Percentiles rank a stretch among this genome's conserved stretches.
Conservation (phyloP, 352 stramenopile species). For the Paralagenidium karlingii region DNA sequence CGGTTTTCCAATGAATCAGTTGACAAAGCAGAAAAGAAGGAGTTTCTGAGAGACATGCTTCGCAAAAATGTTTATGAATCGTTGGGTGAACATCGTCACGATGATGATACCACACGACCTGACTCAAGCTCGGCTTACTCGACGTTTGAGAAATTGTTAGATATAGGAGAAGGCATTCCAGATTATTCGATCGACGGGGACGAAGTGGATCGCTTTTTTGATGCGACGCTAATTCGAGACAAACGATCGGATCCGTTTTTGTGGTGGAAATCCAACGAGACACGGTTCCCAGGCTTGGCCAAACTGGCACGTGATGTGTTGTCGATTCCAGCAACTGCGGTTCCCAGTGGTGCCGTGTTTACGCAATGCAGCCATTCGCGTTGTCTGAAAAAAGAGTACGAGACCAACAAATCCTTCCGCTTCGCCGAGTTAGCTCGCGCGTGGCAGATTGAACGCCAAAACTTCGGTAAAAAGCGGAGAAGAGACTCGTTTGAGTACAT, state of each 20-base stretch:
- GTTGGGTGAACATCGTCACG: conserved; percentile 31
- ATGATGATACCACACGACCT: conserved; percentile 38
- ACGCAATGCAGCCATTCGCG: conserved; percentile 49
- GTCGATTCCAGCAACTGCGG: conserved; percentile 54
- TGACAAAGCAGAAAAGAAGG: conserved; percentile 62
- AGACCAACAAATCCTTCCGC: conserved; percentile 68
- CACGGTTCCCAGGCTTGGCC: conserved; percentile 47
- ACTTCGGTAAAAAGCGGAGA: conserved; percentile 59
- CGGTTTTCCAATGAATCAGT: conserved; percentile 71
- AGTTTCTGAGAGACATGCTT: conserved; percentile 62
- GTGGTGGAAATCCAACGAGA: conserved; percentile 79
- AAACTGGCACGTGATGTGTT: conserved; percentile 67
- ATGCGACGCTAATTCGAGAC: conserved; percentile 64
- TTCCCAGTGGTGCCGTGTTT: conserved; percentile 58
- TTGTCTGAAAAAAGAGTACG: conserved; percentile 26
- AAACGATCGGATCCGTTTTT: conserved; percentile 69
- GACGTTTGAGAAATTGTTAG: conserved; percentile 67
- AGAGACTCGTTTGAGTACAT: conserved; percentile 69
- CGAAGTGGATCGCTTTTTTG: conserved; percentile 73
- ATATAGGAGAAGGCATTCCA: conserved; percentile 68
- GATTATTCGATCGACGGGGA: conserved; percentile 69
- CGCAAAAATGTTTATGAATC: conserved; percentile 59
- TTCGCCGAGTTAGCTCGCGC: conserved; percentile 56
- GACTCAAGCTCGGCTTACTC: conserved; percentile 59
- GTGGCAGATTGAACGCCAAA: conserved; percentile 69